phyloP scores from a whole-genome alignment of 31 red algal species.

The Asparagopsis taxiformis region DNA sequence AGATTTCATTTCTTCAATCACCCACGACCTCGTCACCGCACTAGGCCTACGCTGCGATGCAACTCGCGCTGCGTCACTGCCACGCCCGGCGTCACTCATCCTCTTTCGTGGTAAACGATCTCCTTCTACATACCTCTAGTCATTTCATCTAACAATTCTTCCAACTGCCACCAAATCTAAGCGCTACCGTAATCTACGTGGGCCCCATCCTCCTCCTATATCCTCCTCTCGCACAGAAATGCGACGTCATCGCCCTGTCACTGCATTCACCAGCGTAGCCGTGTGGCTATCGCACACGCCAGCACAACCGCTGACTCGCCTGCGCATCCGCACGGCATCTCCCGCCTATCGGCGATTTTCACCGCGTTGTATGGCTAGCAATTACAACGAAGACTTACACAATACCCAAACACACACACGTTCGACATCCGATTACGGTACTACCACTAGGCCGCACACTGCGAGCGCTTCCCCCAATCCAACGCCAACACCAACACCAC shows the following conservation, averaged over 20 bases:
- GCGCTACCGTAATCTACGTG: no score
- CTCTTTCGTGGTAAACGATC: no score
- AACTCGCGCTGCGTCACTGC: no score
- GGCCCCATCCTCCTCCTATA: no score
- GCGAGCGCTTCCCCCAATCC: neutral
- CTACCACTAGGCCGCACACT: neutral
- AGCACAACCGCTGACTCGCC: neutral
- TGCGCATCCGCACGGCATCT: neutral
- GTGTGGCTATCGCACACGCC: neutral
- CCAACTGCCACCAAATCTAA: no score
- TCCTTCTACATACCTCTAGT: no score
- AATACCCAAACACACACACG: neutral
- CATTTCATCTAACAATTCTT: no score
- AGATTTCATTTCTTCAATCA: no score
- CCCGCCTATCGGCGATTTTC: neutral
- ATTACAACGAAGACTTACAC: neutral
- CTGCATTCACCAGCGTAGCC: neutral
- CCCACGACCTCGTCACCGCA: no score
- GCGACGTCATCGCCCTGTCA: neutral
- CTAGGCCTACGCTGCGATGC: no score
- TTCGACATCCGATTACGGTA: neutral
- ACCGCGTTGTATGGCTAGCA: neutral
- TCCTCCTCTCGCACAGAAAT: no score
- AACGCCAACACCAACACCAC: conserved; percentile 1
- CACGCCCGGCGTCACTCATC: no score